phyloP scores from a whole-genome alignment of 202 grass and related monocot genomes.

The Digitaria exilis region DNA sequence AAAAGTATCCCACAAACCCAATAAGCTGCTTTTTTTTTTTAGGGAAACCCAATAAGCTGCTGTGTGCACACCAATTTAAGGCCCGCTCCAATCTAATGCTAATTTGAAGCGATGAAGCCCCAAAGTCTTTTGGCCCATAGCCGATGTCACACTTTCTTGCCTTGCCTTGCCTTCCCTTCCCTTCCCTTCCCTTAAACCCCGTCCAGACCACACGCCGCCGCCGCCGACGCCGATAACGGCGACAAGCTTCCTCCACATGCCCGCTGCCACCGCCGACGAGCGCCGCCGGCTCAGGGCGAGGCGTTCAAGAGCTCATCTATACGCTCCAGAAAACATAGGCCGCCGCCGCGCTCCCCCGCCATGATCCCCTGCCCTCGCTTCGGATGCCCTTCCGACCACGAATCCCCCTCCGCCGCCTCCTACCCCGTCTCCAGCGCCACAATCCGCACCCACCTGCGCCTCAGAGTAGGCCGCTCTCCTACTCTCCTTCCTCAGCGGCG shows the following conservation, averaged over 20 bases:
- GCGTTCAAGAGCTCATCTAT: background rate
- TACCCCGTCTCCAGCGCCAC: slow-evolving; percentile 26
- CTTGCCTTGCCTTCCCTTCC: too few species aligned
- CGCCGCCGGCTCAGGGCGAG: background rate
- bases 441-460: background rate
- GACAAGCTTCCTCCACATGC: slow-evolving; percentile 12
- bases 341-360: background rate
- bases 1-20: background rate
- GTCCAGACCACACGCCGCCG: slow-evolving; percentile 9
- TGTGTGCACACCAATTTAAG: background rate
- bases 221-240: background rate
- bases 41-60: too few species aligned
- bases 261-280: background rate
- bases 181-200: slow-evolving; percentile 20
- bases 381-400: slow-evolving; percentile 61
- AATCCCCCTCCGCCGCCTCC: slow-evolving; percentile 28
- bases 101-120: background rate
- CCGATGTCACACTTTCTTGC: background rate
- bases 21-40: too few species aligned
- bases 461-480: background rate
- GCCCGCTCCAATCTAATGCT: background rate
- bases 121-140: background rate
- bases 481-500: slow-evolving; percentile 11
- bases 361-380: slow-evolving; percentile 44
- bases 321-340: slow-evolving; percentile 1